These are phyloP conservation scores for Ehretia macrophylla DNA, from an alignment of 257 asterid species.

Conservation along the genomic window DNA sequence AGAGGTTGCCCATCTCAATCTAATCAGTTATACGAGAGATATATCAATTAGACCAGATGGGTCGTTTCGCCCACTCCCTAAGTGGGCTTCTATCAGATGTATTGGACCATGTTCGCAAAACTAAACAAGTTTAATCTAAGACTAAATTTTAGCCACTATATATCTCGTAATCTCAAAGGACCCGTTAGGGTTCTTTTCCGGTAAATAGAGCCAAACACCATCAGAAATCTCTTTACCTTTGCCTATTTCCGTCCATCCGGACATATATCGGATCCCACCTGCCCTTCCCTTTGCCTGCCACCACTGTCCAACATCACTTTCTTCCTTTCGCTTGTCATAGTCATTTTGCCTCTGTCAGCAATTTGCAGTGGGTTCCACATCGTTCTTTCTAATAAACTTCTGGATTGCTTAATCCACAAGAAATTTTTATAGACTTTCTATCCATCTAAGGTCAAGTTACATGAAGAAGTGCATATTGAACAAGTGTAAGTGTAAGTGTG, in stretches of 20 bases:
- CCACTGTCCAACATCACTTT: neutral
- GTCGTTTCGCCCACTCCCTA: too few species aligned
- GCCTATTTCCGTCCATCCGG: neutral
- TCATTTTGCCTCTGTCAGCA: neutral
- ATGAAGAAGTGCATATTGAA: neutral
- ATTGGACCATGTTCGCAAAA: too few species aligned
- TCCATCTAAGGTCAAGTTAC: constrained; percentile 1
- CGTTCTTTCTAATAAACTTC: neutral
- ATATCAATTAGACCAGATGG: too few species aligned
- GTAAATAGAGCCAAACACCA: too few species aligned
- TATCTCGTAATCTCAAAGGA: too few species aligned
- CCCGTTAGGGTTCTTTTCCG: too few species aligned
- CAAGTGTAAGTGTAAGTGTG: neutral
- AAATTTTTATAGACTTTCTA: neutral
- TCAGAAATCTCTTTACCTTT: neutral
- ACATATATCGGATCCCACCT: neutral
- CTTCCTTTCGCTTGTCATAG: neutral
- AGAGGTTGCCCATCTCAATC: too few species aligned
- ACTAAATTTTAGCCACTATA: too few species aligned
- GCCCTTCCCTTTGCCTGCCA: neutral
- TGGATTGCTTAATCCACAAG: neutral
- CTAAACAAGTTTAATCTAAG: too few species aligned
- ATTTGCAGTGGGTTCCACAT: neutral
- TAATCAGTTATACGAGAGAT: too few species aligned
- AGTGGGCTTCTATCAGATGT: too few species aligned